Base-by-base conservation (phyloP, 2,329 filamentous ascomycete genomes). In the Fusarium metavorans region DNA sequence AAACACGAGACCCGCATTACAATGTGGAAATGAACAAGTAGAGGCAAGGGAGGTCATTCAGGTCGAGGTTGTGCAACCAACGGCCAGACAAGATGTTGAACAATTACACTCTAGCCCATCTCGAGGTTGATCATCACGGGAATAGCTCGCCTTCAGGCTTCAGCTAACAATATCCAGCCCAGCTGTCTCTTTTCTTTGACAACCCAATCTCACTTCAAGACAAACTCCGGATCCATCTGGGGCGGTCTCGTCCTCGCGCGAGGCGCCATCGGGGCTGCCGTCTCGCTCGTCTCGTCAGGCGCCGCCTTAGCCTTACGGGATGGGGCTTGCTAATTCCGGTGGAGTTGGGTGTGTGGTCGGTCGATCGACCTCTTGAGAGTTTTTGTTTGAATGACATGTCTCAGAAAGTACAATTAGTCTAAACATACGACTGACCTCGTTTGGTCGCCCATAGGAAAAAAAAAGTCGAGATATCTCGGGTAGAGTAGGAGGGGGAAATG, bases 221-320 rank as follows among this genome's bases (percentile, higher is more conserved):
- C 48, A 52, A 52, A 30, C 48, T 66, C 61, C 34, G 68, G 72
- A 70, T 70, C 52, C 59, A 73, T 73, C 62, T 75, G 37, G 66
- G 62, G 59, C 48, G n/a, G 52, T 41, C 59, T 72, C 43, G 72
- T 45, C 58, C 58, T 30, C 37, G 23, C 27, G 27, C 37, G 39
- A 56, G 45, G 72, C 59, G 71, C 59, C 37, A 48, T 57, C 71
- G 71, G 64, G 73, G 56, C 39, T 68, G 54, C 71, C 67, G 56
- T 32, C 39, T 68, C 32, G 54, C 67, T 64, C 54, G 14, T 41
- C 54, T 39, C 32, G 16, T 30, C 61, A 66, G 56, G 56, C 32
- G 60, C 45, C 34, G 45, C 23, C 30, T 16, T 48, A 61, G 16
- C 32, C 32, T 64, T 32, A n/a, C 63, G 56, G 57, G 54, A 66